These are phyloP conservation scores for Phanerochaete sordida DNA, from an alignment of 768 basidiomycete species.

Conservation along the genomic window DNA sequence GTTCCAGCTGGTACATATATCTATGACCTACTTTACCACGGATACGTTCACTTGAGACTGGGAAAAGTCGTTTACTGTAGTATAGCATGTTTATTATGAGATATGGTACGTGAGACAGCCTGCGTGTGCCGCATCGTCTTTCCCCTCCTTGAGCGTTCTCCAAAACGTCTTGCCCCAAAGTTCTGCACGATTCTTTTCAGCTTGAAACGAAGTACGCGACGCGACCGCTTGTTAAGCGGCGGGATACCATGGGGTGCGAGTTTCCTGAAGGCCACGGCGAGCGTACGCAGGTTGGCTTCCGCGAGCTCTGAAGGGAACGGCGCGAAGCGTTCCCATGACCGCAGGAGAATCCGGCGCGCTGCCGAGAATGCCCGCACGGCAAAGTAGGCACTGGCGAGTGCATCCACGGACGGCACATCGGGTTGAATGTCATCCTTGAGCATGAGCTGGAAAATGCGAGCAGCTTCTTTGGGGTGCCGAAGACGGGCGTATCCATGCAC, in stretches of 20 bases:
- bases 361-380: conserved; percentile 46
- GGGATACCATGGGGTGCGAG: not conserved
- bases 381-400: conserved; percentile 65
- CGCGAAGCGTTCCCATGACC: conserved; percentile 61
- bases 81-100: conserved; percentile 14
- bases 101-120: not conserved
- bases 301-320: conserved; percentile 54
- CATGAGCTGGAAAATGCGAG: conserved; percentile 60
- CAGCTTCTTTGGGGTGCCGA: conserved; percentile 50
- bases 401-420: conserved; percentile 70
- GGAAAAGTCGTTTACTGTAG: conserved; percentile 5
- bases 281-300: conserved; percentile 39
- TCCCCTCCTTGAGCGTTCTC: not conserved
- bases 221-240: conserved; percentile 25
- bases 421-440: conserved; percentile 56
- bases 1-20: not conserved
- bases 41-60: not conserved
- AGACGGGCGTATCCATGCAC: conserved; percentile 68
- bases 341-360: conserved; percentile 52
- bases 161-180: not conserved
- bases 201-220: conserved; percentile 35
- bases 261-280: conserved; percentile 43
- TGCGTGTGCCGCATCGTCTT: not conserved
- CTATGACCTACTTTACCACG: not conserved
- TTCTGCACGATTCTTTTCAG: conserved; percentile 24